phyloP scores from a whole-genome alignment of 2,329 filamentous ascomycete genomes.

The Cercospora zeina region DNA sequence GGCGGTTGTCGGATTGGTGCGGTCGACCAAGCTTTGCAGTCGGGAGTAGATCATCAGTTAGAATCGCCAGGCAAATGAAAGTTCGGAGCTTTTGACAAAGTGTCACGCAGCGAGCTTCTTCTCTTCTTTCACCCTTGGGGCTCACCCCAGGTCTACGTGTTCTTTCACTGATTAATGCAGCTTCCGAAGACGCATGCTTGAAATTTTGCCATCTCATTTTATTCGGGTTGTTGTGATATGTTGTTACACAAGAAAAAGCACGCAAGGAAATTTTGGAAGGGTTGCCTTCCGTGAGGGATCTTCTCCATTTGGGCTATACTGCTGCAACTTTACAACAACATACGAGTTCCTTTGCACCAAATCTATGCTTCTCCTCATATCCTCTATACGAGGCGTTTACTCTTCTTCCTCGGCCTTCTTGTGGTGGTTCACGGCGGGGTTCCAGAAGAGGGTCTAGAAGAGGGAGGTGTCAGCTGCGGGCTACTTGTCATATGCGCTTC shows the following conservation, averaged over 20 bases:
- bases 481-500: constrained; percentile 13
- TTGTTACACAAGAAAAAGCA: neutral
- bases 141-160: no score
- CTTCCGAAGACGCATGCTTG: no score
- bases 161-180: no score
- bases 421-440: constrained; percentile 91
- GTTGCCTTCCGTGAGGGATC: neutral
- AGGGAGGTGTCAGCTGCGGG: neutral
- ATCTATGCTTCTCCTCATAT: neutral
- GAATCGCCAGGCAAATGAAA: no score
- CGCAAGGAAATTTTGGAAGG: neutral
- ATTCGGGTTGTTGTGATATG: neutral
- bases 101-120: no score
- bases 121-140: no score
- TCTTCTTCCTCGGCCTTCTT: constrained; percentile 15
- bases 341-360: neutral
- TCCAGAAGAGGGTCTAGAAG: constrained; percentile 68
- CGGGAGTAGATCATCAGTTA: no score
- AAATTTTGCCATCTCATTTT: no score
- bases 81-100: no score
- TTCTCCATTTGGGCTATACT: neutral
- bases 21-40: no score
- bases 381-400: neutral
- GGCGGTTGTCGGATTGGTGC: no score
- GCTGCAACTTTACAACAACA: neutral